phyloP scores from a whole-genome alignment of 345 rosid genomes.

The Eutrema japonicum region DNA sequence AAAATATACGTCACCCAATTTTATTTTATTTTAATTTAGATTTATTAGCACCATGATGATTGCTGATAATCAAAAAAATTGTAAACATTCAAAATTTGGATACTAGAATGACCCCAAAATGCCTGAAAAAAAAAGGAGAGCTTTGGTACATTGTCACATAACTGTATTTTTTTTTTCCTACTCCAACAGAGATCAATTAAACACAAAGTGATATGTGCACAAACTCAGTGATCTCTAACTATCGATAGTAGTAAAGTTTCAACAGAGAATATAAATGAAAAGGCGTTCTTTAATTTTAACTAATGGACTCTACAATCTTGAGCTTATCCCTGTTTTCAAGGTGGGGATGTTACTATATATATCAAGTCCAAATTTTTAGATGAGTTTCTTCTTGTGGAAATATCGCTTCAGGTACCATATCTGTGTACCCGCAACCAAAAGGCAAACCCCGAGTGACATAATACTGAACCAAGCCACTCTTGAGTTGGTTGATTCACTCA shows the following conservation, averaged over 20 bases:
- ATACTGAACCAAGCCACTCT: slow-evolving; percentile 85
- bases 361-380: slow-evolving; percentile 45
- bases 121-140: not conserved
- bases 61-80: slow-evolving; percentile 1
- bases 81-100: slow-evolving; percentile 11
- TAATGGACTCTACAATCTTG: slow-evolving; percentile 36
- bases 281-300: slow-evolving; percentile 12
- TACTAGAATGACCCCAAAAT: not conserved
- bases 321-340: slow-evolving; percentile 32
- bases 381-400: slow-evolving; percentile 78
- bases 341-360: slow-evolving; percentile 35
- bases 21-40: not conserved
- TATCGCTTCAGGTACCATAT: slow-evolving; percentile 63
- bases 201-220: slow-evolving; percentile 34
- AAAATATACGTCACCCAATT: slow-evolving; percentile 14
- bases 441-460: slow-evolving; percentile 73
- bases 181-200: slow-evolving; percentile 25
- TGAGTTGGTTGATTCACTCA: slow-evolving; percentile 68
- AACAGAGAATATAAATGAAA: slow-evolving; percentile 23
- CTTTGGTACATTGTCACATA: slow-evolving; percentile 24
- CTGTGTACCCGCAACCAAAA: slow-evolving; percentile 60
- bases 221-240: slow-evolving; percentile 41
- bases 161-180: slow-evolving; percentile 7
- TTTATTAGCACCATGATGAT: slow-evolving; percentile 23
- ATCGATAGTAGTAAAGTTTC: slow-evolving; percentile 13